Percentiles rank a stretch among this genome's conserved stretches.
Evolutionary conservation across 768 basidiomycete species (phyloP).

Genomic region (Tricholoma matsutake): DNA sequence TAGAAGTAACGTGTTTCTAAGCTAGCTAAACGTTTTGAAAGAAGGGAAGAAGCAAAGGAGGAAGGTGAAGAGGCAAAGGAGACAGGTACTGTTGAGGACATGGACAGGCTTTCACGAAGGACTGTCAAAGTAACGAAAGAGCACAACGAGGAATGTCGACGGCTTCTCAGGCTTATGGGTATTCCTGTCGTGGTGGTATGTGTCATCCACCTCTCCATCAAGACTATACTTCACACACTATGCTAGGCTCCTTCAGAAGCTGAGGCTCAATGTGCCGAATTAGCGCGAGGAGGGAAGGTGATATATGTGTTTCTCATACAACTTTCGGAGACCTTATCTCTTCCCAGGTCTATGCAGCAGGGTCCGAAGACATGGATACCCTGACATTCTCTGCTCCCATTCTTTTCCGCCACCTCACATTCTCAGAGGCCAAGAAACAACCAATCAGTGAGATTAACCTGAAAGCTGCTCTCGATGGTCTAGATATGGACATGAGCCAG

Average conservation of each 20-base stretch:
- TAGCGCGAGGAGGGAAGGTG: slow-evolving; percentile 94
- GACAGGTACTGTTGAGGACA: slow-evolving; percentile 87
- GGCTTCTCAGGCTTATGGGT: slow-evolving; percentile 88
- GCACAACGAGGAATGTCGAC: slow-evolving; percentile 94
- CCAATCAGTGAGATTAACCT: slow-evolving; percentile 94
- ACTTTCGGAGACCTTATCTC: not conserved
- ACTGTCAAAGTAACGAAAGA: slow-evolving; percentile 94
- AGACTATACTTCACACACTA: not conserved
- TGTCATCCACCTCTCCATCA: not conserved
- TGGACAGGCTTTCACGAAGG: slow-evolving; percentile 85
- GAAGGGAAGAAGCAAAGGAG: slow-evolving; percentile 88
- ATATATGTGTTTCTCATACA: not conserved
- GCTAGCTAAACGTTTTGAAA: slow-evolving; percentile 96
- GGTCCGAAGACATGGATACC: slow-evolving; percentile 99
- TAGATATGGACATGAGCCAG: slow-evolving; percentile 90
- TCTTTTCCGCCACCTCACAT: slow-evolving; percentile 92
- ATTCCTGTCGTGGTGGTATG: slow-evolving; percentile 91
- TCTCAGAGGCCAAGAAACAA: slow-evolving; percentile 95
- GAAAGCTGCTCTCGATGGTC: slow-evolving; percentile 76
- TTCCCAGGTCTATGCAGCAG: slow-evolving; percentile 87
- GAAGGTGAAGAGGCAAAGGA: slow-evolving; percentile 97
- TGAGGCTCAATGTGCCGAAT: slow-evolving; percentile 97
- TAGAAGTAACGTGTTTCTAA: slow-evolving; percentile 29
- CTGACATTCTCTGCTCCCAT: slow-evolving; percentile 93
- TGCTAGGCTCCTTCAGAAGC: slow-evolving; percentile 94